A percentile compares a stretch with the other conserved stretches of the same genome.
phyloP scores from a whole-genome alignment of 176 grass and related monocot genomes.

The Zoysia pacifica region DNA sequence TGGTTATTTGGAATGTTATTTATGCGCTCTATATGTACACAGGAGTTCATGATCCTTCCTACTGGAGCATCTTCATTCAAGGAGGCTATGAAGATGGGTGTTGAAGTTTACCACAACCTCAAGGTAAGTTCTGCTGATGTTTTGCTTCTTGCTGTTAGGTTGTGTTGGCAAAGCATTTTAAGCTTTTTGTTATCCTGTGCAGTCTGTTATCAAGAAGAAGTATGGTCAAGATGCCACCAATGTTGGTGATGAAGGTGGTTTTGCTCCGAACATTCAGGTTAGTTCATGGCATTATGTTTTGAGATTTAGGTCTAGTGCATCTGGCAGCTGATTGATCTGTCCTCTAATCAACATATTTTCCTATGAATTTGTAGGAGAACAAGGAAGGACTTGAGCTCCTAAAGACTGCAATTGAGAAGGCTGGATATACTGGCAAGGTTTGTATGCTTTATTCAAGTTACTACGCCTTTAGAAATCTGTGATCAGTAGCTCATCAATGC shows the following conservation, averaged over 20 bases:
- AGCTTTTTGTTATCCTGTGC: conserved; percentile 2
- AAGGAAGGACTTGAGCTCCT: conserved; percentile 96
- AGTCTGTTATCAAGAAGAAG: conserved; percentile 99
- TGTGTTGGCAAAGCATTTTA: neutral
- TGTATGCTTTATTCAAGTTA: neutral
- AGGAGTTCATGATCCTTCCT: conserved; percentile 99
- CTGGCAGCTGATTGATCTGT: too few species aligned
- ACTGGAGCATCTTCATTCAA: conserved; percentile 85
- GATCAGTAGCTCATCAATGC: neutral
- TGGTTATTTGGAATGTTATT: neutral
- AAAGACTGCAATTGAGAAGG: conserved; percentile 87
- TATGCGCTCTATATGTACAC: neutral
- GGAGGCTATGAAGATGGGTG: conserved; percentile 99
- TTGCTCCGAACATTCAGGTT: conserved; percentile 99
- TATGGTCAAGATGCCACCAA: conserved; percentile 97
- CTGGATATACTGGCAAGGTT: conserved; percentile 95
- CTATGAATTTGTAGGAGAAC: conserved; percentile 61
- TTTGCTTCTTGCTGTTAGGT: neutral
- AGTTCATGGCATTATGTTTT: neutral
- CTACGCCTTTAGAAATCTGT: neutral
- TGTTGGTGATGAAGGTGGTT: conserved; percentile 98
- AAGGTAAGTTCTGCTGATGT: conserved; percentile 48
- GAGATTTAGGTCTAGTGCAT: neutral
- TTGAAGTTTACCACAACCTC: conserved; percentile 92
- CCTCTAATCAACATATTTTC: too few species aligned